Base-by-base conservation (phyloP, 306 rosid species). In the Acmispon strigosus region DNA sequence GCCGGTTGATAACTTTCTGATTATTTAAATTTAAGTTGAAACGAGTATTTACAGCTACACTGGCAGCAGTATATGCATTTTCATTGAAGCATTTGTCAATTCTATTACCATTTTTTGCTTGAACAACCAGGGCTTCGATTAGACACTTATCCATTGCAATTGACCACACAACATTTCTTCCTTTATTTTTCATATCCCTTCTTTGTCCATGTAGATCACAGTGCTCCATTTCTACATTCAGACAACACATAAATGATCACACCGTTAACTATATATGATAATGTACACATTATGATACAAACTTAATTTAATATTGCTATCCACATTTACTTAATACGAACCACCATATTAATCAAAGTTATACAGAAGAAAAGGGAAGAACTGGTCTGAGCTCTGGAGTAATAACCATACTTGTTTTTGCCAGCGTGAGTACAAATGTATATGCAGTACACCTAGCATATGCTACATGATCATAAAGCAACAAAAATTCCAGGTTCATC, bases 91-190 rank as follows among this genome's bases (percentile, higher is more conserved):
- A 87, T 83, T 86, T 90, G 47, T 87, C 93, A 22, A 90, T 81
- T 84, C 81, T 90, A 77, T 90, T 90, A 75, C 96, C 93, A 13
- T 73, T 75, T 77, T 64, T 87, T 39, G 94, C 96, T 73, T 90
- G 93, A 82, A 88, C 62, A 15, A 89, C 85, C 77, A 90, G 88
- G 64, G 91, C 74, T 82, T 87, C 89, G 65, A 84, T 87, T 17
- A 90, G 86, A 67, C 94, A 90, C 84, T 81, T 90, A 73, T 87
- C 96, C 91, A 90, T 90, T 64, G 87, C 88, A 77, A 69, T 70
- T 75, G 96, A 90, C 96, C 96, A 90, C 49, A 90, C 91, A 69
- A 90, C 94, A 73, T 90, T 90, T 81, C 89, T 87, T 75, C 94
- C 94, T 69, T 86, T 90, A 80, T 79, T 85, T 84, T 84, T 90